phyloP scores from a whole-genome alignment of 2,329 filamentous ascomycete genomes.

The Akanthomyces lecanii region DNA sequence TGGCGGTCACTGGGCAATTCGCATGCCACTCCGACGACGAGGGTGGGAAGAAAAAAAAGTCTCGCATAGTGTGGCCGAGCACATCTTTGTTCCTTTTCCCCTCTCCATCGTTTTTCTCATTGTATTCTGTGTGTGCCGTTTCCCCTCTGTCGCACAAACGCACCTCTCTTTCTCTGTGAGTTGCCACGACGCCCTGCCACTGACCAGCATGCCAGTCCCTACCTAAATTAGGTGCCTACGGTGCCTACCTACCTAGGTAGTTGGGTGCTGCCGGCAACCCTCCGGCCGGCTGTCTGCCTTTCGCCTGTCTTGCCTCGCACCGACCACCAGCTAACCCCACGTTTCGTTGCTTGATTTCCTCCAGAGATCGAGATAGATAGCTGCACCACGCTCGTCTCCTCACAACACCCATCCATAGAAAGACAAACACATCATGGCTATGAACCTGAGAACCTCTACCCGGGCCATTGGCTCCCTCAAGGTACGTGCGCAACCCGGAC shows the following conservation, averaged over 20 bases:
- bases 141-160: neutral
- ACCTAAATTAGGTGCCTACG: too few relatives aligned
- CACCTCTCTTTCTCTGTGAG: constrained; percentile 1
- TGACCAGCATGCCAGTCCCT: neutral
- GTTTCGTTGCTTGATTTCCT: neutral
- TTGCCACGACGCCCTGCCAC: neutral
- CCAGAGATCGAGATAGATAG: constrained; percentile 14
- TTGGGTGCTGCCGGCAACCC: neutral
- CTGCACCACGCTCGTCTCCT: neutral
- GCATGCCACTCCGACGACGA: neutral
- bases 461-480: constrained; percentile 60
- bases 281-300: neutral
- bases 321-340: constrained; percentile 17
- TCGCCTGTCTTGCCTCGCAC: constrained; percentile 3
- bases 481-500: constrained; percentile 41
- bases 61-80: constrained; percentile 6
- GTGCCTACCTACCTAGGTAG: too few relatives aligned
- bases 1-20: constrained; percentile 6
- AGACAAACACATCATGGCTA: constrained; percentile 48
- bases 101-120: neutral
- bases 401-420: neutral
- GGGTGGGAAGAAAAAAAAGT: constrained; percentile 7
- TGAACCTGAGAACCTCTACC: constrained; percentile 58
- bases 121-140: neutral
- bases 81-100: neutral